phyloP scores from a whole-genome alignment of 495 filamentous ascomycete species.

The Penicillium turbatum region DNA sequence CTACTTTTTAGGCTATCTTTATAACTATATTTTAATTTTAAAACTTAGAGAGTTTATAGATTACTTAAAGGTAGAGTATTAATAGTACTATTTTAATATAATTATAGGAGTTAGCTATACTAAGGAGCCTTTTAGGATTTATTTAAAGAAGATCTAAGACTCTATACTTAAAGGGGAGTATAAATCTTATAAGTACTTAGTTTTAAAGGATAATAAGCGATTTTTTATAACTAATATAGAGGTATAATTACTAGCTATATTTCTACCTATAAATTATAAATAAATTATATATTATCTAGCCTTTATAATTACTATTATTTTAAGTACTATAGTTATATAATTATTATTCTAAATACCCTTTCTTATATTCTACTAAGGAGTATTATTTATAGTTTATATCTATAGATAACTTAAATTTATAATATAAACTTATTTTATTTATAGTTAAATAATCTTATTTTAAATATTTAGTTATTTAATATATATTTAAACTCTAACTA shows the following conservation, averaged over 20 bases:
- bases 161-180: not conserved
- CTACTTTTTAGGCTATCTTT: not conserved
- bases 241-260: not conserved
- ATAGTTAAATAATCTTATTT: no score
- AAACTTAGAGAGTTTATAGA: not conserved
- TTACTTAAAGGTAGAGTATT: not conserved
- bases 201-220: not conserved
- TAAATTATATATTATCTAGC: not conserved
- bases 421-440: no score
- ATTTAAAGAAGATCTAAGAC: not conserved
- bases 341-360: not conserved
- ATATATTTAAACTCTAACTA: no score
- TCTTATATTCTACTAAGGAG: no score
- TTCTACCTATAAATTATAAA: not conserved
- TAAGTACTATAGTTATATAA: not conserved
- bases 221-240: not conserved
- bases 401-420: no score
- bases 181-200: not conserved
- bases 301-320: not conserved
- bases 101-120: not conserved
- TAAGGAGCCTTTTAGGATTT: not conserved
- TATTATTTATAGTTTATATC: no score
- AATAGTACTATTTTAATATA: not conserved
- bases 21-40: not conserved
- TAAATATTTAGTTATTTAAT: no score